Base-by-base conservation (phyloP, 2,329 filamentous ascomycete species). In the Balansia obtecta region DNA sequence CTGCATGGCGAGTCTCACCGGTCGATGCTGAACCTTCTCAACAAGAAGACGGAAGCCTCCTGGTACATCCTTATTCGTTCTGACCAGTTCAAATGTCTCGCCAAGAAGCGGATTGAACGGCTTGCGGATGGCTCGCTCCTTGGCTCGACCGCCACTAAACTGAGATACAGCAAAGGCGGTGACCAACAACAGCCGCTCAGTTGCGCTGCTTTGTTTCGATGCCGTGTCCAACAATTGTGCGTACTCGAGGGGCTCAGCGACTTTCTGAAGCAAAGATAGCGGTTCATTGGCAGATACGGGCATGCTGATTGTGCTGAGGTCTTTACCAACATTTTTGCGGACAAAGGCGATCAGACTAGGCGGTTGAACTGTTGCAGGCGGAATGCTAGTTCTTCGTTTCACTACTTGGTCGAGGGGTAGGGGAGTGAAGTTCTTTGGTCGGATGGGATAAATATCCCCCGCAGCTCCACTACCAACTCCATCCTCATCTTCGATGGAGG, bases 31-130 rank as follows among this genome's bases (percentile, higher is more conserved):
- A 8, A 98, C 88, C 66, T 98, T 98, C 65, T 98, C 93, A 0
- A 91, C 87, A n/a, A 98, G 71, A 57, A 97, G 83, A 41, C 93
- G 82, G 69, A 94, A 94, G 1, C 89, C 89, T 50, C 77, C 76
- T 0, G 79, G 77, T 0, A 76, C 68, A 57, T 85, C 82, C 53
- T 83, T 80, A 57, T 95, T 89, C 56, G 90, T 84, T 42, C 91
- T 83, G 33, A 98, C 79, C 37, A 98, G 79, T 67, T 98, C 93
- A 65, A 81, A 98, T 0, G 93, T 98, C 69, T 98, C 93, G 46
- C 93, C 93, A 0, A 98, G 80, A 71, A 98, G 85, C 3, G 93
- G 93, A 60, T 96, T 98, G 70, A 97, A 98, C 0, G 93, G 93
- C 64, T 98, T 98, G 56, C 93, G 86, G 53, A 94, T 87, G 3